Evolutionary conservation across 176 grass and related monocot species (phyloP).

Genomic region (Poa annua): DNA sequence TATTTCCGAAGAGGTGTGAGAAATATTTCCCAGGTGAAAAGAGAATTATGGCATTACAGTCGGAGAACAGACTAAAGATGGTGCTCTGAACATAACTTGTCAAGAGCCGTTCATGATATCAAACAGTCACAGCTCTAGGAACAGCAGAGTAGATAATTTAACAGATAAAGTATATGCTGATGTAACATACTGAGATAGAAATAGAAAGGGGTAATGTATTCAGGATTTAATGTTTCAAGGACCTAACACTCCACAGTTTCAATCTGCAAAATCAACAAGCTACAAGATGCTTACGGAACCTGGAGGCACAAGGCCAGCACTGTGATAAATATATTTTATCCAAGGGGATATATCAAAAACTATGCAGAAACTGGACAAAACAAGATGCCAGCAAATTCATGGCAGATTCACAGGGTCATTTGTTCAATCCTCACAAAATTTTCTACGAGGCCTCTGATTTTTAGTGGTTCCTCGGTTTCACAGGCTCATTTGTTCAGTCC

Average conservation of each 20-base stretch:
- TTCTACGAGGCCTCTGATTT: not conserved
- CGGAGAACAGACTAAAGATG: too few species aligned
- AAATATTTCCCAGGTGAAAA: too few species aligned
- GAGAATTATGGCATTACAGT: too few species aligned
- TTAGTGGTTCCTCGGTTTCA: not conserved
- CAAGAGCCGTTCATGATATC: not conserved
- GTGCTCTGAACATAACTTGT: not conserved
- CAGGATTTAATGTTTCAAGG: not conserved
- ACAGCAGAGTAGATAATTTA: not conserved
- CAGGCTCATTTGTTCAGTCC: not conserved
- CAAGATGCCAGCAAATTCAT: not conserved
- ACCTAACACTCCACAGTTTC: conserved; percentile 8
- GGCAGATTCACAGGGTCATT: not conserved
- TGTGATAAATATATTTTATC: not conserved
- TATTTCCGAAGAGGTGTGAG: too few species aligned
- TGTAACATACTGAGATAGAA: not conserved
- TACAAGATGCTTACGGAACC: not conserved
- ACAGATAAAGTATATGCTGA: conserved; percentile 6
- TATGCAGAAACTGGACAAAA: not conserved
- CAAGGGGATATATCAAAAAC: not conserved
- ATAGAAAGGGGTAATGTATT: not conserved
- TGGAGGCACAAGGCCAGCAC: not conserved
- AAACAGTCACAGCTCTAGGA: conserved; percentile 3
- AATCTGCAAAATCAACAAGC: not conserved
- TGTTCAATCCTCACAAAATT: not conserved